Conservation (phyloP, 257 asterid genomes). For the Henckelia pumila region DNA sequence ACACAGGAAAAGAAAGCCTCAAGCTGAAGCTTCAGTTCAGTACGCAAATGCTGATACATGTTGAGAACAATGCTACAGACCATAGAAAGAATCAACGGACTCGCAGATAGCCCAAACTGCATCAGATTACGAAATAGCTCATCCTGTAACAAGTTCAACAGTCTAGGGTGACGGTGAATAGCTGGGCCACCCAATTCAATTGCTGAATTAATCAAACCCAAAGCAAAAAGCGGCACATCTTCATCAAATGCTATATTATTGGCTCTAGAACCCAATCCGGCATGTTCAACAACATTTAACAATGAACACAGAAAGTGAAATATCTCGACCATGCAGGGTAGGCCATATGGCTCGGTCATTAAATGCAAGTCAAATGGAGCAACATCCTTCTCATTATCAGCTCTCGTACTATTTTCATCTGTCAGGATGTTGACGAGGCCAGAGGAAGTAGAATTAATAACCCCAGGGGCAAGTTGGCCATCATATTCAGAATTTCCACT, state of each 20-base stretch:
- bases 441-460: conserved; percentile 45
- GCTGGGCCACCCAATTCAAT: conserved; percentile 88
- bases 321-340: conserved; percentile 94
- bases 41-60: conserved; percentile 79
- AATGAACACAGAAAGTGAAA: conserved; percentile 89
- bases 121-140: conserved; percentile 83
- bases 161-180: conserved; percentile 67
- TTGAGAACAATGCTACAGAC: conserved; percentile 92
- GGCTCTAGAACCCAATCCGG: conserved; percentile 74
- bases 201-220: conserved; percentile 92
- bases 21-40: conserved; percentile 84
- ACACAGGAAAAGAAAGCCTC: conserved; percentile 97
- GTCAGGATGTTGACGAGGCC: conserved; percentile 42
- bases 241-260: conserved; percentile 86
- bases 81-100: conserved; percentile 91
- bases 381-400: conserved; percentile 68
- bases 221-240: conserved; percentile 87
- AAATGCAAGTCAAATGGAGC: conserved; percentile 73
- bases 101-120: conserved; percentile 90
- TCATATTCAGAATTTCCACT: conserved; percentile 53
- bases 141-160: conserved; percentile 88
- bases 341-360: conserved; percentile 91
- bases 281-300: conserved; percentile 76
- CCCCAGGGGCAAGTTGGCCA: conserved; percentile 57
- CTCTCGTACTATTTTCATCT: conserved; percentile 53